Evolutionary conservation across 202 grass and related monocot genomes (phyloP).

Genomic region (Thinopyrum obtusiflorum): DNA sequence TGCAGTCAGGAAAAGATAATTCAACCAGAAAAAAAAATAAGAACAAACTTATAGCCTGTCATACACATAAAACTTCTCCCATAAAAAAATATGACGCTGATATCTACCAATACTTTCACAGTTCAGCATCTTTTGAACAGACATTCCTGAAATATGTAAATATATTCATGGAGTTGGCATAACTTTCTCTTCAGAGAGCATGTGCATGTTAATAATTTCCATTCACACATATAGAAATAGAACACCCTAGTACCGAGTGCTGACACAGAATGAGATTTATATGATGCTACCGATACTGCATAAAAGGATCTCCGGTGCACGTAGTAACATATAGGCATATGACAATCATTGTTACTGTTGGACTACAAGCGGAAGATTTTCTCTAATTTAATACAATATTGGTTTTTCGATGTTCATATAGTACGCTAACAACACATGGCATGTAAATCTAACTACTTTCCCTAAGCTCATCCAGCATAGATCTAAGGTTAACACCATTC

Average conservation of each 20-base stretch:
- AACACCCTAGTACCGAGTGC: neutral
- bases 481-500: neutral
- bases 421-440: neutral
- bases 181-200: constrained; percentile 3
- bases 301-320: neutral
- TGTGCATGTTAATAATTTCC: neutral
- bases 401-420: neutral
- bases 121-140: neutral
- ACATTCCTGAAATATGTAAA: neutral
- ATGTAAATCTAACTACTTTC: constrained; percentile 22
- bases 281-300: neutral
- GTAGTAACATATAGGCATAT: neutral
- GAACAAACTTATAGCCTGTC: neutral
- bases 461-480: neutral
- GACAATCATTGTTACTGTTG: neutral
- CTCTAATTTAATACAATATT: neutral
- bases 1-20: neutral
- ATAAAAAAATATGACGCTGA: neutral
- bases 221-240: neutral
- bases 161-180: neutral
- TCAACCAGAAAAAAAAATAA: neutral
- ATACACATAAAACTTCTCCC: neutral
- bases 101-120: constrained; percentile 1
- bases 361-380: neutral
- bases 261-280: neutral